A percentile compares a stretch with the other conserved stretches of the same genome.
Evolutionary conservation across 208 protist genomes (phyloP).

Genomic region (Eutreptiella sp.): DNA sequence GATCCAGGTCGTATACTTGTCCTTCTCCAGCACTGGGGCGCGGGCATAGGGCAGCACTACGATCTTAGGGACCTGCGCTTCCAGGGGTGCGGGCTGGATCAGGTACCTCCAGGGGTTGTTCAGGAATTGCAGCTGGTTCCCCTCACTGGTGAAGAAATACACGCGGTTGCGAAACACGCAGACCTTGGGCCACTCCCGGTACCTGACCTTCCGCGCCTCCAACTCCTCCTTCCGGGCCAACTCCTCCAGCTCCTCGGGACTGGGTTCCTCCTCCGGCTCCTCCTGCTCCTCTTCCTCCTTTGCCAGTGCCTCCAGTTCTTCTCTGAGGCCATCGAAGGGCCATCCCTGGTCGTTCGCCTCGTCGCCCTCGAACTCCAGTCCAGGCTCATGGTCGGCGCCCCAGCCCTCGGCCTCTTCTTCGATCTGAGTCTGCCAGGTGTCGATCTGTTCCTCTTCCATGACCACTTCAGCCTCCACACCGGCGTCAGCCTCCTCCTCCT

Average conservation of each 20-base stretch:
- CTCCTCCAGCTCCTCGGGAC: slow-evolving; percentile 62
- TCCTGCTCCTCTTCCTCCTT: slow-evolving; percentile 47
- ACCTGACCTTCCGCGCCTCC: slow-evolving; percentile 33
- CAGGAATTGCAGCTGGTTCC: slow-evolving; percentile 50
- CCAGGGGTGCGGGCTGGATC: slow-evolving; percentile 59
- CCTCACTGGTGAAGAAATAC: slow-evolving; percentile 66
- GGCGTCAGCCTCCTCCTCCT: slow-evolving; percentile 37
- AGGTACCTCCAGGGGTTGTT: slow-evolving; percentile 60
- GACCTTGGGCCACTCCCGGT: slow-evolving; percentile 40
- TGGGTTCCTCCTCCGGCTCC: slow-evolving; percentile 56
- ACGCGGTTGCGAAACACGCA: slow-evolving; percentile 51
- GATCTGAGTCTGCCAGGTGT: no score
- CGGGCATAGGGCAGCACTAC: no score
- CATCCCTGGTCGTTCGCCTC: slow-evolving; percentile 3
- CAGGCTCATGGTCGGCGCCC: no score
- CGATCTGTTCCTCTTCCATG: no score
- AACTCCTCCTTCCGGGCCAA: slow-evolving; percentile 45
- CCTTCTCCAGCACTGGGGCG: no score
- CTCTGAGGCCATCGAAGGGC: neutral
- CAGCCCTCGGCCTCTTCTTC: no score
- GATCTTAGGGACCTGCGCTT: no score
- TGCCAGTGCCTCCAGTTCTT: slow-evolving; percentile 25
- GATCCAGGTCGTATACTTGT: no score
- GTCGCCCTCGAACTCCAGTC: slow-evolving; percentile 4
- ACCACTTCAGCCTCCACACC: no score